A percentile compares a stretch with the other conserved stretches of the same genome.
phyloP scores from a whole-genome alignment of 139 green algal genomes.

The Chlamydomonas sp. region DNA sequence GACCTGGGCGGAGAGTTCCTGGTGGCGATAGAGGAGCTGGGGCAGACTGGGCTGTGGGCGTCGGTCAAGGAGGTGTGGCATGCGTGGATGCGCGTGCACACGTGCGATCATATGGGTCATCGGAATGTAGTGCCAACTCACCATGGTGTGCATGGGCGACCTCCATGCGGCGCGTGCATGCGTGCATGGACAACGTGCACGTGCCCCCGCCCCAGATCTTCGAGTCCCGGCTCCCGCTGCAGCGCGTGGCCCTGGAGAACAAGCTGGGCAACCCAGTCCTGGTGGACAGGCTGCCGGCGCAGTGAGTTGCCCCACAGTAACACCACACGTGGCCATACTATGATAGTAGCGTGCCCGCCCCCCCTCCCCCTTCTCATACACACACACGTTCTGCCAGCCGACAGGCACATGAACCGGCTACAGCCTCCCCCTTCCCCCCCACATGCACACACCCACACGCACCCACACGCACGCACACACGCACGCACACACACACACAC shows the following conservation, averaged over 20 bases:
- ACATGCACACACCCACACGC: too few relatives aligned
- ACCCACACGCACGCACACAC: too few relatives aligned
- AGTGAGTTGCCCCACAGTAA: conserved; percentile 34
- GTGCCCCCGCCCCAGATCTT: conserved; percentile 63
- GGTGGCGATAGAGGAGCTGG: conserved; percentile 53
- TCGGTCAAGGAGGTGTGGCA: conserved; percentile 41
- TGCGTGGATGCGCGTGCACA: too few relatives aligned
- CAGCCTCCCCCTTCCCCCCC: too few relatives aligned
- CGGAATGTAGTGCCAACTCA: not conserved
- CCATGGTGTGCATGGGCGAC: not conserved
- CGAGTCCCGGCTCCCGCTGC: conserved; percentile 46
- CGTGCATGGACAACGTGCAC: not conserved
- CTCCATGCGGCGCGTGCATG: not conserved
- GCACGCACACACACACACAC: too few relatives aligned
- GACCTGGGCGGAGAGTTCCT: conserved; percentile 37
- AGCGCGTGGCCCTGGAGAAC: conserved; percentile 54
- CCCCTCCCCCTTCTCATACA: too few relatives aligned
- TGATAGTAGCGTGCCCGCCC: too few relatives aligned
- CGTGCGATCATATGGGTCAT: not conserved
- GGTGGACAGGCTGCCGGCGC: conserved; percentile 46
- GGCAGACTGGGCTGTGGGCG: conserved; percentile 36
- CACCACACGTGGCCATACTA: too few relatives aligned
- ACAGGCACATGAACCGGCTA: too few relatives aligned
- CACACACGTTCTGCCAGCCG: not conserved
- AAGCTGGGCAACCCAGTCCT: conserved; percentile 49